Conservation (phyloP, 2,329 filamentous ascomycete genomes). For the Gnomoniopsis smithogilvyi region DNA sequence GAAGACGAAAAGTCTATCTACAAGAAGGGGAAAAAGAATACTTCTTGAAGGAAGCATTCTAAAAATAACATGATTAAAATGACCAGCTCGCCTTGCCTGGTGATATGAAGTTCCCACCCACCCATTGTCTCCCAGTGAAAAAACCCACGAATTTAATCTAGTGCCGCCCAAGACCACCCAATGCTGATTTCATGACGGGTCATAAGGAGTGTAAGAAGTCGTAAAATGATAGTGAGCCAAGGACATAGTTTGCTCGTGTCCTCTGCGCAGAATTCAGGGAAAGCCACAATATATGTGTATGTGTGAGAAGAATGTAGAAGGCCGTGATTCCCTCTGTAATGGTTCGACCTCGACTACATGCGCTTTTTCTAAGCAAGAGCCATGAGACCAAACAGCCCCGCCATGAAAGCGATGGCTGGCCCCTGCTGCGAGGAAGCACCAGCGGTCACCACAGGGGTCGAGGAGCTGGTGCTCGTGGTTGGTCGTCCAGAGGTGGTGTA, state of each 20-base stretch:
- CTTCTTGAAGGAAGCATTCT: not conserved
- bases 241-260: not conserved
- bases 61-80: conserved; percentile 1
- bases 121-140: not conserved
- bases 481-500: conserved; percentile 24
- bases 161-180: not conserved
- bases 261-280: no score
- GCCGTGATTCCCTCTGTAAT: no score
- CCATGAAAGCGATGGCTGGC: conserved; percentile 34
- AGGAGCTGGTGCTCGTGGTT: conserved; percentile 19
- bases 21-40: conserved; percentile 5
- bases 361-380: conserved; percentile 30
- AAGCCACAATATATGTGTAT: no score
- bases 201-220: conserved; percentile 14
- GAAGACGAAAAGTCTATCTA: not conserved
- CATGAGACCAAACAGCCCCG: conserved; percentile 35
- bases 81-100: not conserved
- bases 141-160: not conserved
- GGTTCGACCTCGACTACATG: no score
- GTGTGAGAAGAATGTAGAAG: no score
- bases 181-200: not conserved
- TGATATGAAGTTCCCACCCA: not conserved
- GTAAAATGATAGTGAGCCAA: not conserved
- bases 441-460: conserved; percentile 22
- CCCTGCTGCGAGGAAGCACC: conserved; percentile 30